Evolutionary conservation across 1,139 yeast genomes (phyloP).

Genomic region (Yamadazyma conglobata): DNA sequence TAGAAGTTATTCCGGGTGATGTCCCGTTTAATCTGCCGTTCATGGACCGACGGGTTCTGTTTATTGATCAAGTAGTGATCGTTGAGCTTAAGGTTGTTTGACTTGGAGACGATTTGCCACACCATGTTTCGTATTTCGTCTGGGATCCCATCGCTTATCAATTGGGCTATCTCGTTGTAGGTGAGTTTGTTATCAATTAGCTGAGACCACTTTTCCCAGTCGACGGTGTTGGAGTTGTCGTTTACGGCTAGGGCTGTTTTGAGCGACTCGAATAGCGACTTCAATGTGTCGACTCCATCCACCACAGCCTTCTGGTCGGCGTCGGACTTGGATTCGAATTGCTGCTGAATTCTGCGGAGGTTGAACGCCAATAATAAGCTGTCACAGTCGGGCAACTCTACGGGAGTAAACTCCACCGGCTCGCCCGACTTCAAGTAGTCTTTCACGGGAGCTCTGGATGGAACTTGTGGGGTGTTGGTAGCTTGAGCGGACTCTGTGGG

Average conservation of each 20-base stretch:
- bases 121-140: slow-evolving; percentile 79
- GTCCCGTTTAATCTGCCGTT: slow-evolving; percentile 76
- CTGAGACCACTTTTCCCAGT: slow-evolving; percentile 86
- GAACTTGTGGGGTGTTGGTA: slow-evolving; percentile 10
- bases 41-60: slow-evolving; percentile 59
- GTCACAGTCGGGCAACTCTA: slow-evolving; percentile 14
- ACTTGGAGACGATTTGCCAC: slow-evolving; percentile 88
- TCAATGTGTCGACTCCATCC: slow-evolving; percentile 60
- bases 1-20: slow-evolving; percentile 81
- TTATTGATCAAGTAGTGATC: slow-evolving; percentile 58
- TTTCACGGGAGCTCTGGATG: slow-evolving; percentile 26
- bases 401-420: slow-evolving; percentile 15
- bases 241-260: slow-evolving; percentile 52
- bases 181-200: slow-evolving; percentile 9
- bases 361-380: slow-evolving; percentile 38
- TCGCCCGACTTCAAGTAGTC: slow-evolving; percentile 28
- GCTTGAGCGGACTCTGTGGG: not conserved
- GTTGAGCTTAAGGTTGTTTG: slow-evolving; percentile 70
- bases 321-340: slow-evolving; percentile 29
- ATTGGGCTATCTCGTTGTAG: slow-evolving; percentile 61
- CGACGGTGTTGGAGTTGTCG: slow-evolving; percentile 33
- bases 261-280: slow-evolving; percentile 19
- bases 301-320: slow-evolving; percentile 46
- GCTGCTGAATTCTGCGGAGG: slow-evolving; percentile 26
- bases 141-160: slow-evolving; percentile 78